phyloP scores from a whole-genome alignment of 208 protist genomes.

The Vickermania spadyakhi region DNA sequence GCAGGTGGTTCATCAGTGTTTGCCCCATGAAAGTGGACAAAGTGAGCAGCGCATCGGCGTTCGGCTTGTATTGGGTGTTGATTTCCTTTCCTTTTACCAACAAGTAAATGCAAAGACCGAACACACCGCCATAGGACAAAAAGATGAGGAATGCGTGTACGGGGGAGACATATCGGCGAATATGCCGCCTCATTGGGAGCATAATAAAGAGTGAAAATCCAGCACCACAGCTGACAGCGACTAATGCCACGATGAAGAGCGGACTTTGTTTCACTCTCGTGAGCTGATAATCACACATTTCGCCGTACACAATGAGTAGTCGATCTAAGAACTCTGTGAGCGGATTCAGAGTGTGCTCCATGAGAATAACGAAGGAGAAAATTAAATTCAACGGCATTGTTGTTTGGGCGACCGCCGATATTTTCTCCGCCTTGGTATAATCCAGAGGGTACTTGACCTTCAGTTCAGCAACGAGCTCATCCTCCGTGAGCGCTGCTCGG shows the following conservation, averaged over 20 bases:
- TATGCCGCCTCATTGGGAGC: not conserved
- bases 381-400: not conserved
- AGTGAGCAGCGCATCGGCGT: not conserved
- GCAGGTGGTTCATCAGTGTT: not conserved
- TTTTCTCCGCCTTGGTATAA: not conserved
- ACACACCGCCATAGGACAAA: not conserved
- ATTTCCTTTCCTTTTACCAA: not conserved
- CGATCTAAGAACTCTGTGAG: not conserved
- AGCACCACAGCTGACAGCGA: not conserved
- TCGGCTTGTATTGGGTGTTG: not conserved
- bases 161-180: not conserved
- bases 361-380: not conserved
- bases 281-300: not conserved
- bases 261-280: not conserved
- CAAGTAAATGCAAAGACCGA: not conserved
- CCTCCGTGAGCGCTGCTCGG: not conserved
- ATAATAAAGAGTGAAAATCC: not conserved
- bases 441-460: conserved; percentile 6
- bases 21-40: not conserved
- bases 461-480: conserved; percentile 1
- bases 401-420: not conserved
- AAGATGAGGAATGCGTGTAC: conserved; percentile 1
- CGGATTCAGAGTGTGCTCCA: not conserved
- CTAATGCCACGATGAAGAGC: not conserved
- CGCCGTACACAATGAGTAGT: not conserved